Conservation (phyloP, 2,329 filamentous ascomycete species). For the Ascomycota sp. region DNA sequence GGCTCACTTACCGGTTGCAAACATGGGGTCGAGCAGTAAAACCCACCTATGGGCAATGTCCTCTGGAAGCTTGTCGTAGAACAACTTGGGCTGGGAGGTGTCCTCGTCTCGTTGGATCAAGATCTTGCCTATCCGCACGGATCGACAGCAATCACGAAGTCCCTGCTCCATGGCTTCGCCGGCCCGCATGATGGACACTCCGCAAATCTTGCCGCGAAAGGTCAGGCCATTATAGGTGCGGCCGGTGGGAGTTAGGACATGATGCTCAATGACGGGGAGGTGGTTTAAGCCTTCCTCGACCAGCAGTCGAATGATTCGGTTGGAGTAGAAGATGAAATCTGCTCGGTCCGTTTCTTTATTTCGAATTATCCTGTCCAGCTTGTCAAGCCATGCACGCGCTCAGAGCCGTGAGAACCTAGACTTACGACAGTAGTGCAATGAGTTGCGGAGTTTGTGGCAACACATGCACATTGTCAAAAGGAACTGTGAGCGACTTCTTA, state of each 20-base stretch:
- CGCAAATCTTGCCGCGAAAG: slow-evolving; percentile 96
- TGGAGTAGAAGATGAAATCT: slow-evolving; percentile 98
- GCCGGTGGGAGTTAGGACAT: slow-evolving; percentile 77
- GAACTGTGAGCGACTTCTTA: slow-evolving; percentile 65
- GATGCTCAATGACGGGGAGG: slow-evolving; percentile 70
- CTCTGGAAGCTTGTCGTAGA: slow-evolving; percentile 91
- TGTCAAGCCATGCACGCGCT: no score
- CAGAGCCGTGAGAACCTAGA: slow-evolving; percentile 6
- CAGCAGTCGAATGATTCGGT: slow-evolving; percentile 85
- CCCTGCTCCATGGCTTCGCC: slow-evolving; percentile 98
- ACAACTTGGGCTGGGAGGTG: slow-evolving; percentile 73
- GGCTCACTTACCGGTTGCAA: slow-evolving; percentile 55
- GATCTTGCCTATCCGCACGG: slow-evolving; percentile 96
- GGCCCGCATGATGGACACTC: slow-evolving; percentile 93
- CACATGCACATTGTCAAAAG: slow-evolving; percentile 71
- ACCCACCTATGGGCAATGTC: slow-evolving; percentile 90
- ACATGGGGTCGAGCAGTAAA: slow-evolving; percentile 90
- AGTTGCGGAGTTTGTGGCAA: slow-evolving; percentile 86
- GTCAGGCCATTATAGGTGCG: slow-evolving; percentile 72
- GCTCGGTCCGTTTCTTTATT: slow-evolving; percentile 74
- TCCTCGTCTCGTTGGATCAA: slow-evolving; percentile 94
- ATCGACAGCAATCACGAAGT: slow-evolving; percentile 83
- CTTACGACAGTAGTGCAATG: slow-evolving; percentile 91
- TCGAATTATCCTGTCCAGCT: slow-evolving; percentile 58
- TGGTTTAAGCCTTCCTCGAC: slow-evolving; percentile 97